A percentile compares a stretch with the other conserved stretches of the same genome.
These are phyloP conservation scores for Vigna unguiculata DNA, from an alignment of 306 rosid genomes.

Conservation along the genomic window DNA sequence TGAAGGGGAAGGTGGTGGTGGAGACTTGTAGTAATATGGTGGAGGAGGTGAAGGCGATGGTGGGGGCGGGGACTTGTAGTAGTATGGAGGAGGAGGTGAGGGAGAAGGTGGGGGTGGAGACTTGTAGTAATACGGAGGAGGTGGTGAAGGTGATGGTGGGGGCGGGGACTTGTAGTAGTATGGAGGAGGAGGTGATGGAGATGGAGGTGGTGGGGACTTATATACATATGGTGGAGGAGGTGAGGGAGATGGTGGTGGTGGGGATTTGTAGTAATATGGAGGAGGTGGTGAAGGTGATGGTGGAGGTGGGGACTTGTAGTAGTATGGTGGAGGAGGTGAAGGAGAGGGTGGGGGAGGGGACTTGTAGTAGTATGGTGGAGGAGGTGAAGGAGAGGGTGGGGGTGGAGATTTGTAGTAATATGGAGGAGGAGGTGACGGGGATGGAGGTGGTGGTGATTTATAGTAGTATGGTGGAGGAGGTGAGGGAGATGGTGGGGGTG, in stretches of 20 bases:
- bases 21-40: neutral
- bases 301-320: neutral
- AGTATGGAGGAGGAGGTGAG: conserved; percentile 18
- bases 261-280: neutral
- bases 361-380: neutral
- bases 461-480: no score
- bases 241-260: neutral
- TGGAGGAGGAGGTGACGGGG: neutral
- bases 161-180: neutral
- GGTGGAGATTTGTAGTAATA: neutral
- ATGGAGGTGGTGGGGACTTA: neutral
- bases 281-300: conserved; percentile 4
- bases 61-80: conserved; percentile 8
- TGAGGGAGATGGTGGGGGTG: no score
- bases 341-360: neutral
- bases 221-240: neutral
- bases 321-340: neutral
- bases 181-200: neutral
- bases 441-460: no score
- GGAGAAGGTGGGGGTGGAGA: conserved; percentile 3
- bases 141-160: neutral
- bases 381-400: neutral
- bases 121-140: neutral
- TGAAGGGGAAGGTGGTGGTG: conserved; percentile 21
- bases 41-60: conserved; percentile 22